phyloP scores from a whole-genome alignment of 1,284 basidiomycete genomes.

The Cutaneotrichosporon mucoides region DNA sequence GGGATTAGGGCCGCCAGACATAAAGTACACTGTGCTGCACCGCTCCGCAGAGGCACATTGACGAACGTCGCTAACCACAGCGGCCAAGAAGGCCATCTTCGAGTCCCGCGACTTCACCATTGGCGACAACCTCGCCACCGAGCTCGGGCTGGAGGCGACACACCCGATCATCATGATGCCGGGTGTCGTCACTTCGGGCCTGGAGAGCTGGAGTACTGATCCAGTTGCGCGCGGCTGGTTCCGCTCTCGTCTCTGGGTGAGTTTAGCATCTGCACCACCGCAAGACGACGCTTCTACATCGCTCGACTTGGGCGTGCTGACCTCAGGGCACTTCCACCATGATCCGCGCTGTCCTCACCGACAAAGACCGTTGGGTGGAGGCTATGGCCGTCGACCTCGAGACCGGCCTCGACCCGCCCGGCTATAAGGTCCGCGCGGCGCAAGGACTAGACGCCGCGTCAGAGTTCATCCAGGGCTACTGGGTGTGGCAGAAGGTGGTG shows the following conservation, averaged over 20 bases:
- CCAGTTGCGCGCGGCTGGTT: slow-evolving; percentile 43
- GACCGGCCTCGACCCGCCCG: slow-evolving; percentile 86
- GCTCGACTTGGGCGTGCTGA: background rate
- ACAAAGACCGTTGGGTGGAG: slow-evolving; percentile 80
- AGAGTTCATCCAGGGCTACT: slow-evolving; percentile 88
- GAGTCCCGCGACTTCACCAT: slow-evolving; percentile 80
- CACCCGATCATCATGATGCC: slow-evolving; percentile 77
- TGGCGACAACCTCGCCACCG: slow-evolving; percentile 64
- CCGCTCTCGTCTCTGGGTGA: slow-evolving; percentile 46
- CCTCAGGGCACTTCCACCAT: slow-evolving; percentile 60
- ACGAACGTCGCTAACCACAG: slow-evolving; percentile 52
- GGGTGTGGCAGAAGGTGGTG: slow-evolving; percentile 95
- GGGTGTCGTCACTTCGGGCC: slow-evolving; percentile 54
- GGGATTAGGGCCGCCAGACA: no score
- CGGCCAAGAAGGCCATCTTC: slow-evolving; percentile 66
- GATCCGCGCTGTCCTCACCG: slow-evolving; percentile 54
- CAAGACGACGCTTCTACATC: slow-evolving; percentile 1
- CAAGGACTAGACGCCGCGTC: slow-evolving; percentile 68
- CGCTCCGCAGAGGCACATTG: background rate
- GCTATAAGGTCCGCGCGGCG: slow-evolving; percentile 84
- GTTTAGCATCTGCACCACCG: slow-evolving; percentile 10
- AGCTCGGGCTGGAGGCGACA: slow-evolving; percentile 62
- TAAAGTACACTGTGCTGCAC: no score
- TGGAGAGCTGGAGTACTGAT: slow-evolving; percentile 48
- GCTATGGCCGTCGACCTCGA: slow-evolving; percentile 85